Evolutionary conservation across 2,329 filamentous ascomycete species (phyloP), one percentile per base, ranked within the genome.

Genomic region (Fusarium poae): DNA sequence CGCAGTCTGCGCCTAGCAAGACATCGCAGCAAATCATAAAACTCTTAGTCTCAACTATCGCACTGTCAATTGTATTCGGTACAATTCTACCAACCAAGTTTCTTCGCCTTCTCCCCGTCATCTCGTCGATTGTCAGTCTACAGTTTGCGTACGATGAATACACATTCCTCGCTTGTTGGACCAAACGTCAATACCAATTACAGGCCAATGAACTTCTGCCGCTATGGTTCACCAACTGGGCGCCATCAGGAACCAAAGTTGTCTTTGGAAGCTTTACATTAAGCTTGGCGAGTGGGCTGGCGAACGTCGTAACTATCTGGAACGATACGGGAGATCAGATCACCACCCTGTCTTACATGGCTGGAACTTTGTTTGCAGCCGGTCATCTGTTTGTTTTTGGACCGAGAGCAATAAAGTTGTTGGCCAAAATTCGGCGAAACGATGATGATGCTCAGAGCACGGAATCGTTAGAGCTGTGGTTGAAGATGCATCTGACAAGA

Each of bases 111-210:
- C 2, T 54, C 3, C 51, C 39, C 1, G 39, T 45, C 13, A 29
- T 54, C 20, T 54, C 39, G 21, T 54, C 51, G 10, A 4, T 35
- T 6, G 39, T 45, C 18, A 54, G 51, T 10, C 5, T 54, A 10
- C 39, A 54, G 18, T 54, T 54, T 9, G 21, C 51, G n/a, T 45
- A 54, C 18, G 39, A 54, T 7, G 39, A 54, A 20, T 54, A 54
- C 15, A 20, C 15, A 3, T 54, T 54, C 18, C 30, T 54, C 3
- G 35, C 39, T 3, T 54, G 51, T 25, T 54, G 51, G 51, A 54
- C 39, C 1, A 27, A 18, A 29, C 30, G 5, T 1, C 29, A 35
- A 15, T 54, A 54, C 7, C 30, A 1, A 35, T 3, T 3, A 3
- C 29, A 54, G 6, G 29, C 39, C 10, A 29, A 54, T 18, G 9